Evolutionary conservation across 805 yeast species (phyloP).

Genomic region (Pichia nanzhaoensis): DNA sequence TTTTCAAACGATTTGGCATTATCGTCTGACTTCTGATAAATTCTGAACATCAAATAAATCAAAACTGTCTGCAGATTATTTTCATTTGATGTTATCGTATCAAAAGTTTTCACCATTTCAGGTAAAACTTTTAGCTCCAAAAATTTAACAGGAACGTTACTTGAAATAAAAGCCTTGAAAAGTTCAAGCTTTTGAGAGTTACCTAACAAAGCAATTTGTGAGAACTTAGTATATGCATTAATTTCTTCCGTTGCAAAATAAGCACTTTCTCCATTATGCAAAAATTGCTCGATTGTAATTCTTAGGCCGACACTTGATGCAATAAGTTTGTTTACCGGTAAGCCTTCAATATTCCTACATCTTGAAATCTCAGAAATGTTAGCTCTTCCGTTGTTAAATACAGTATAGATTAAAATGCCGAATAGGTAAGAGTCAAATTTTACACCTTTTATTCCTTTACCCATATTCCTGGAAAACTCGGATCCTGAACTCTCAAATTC

Average conservation of each 20-base stretch:
- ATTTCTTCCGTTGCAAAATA: conserved; percentile 44
- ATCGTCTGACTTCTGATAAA: conserved; percentile 24
- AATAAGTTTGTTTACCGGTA: conserved; percentile 41
- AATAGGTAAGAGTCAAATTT: conserved; percentile 61
- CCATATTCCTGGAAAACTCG: conserved; percentile 27
- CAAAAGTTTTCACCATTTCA: conserved; percentile 47
- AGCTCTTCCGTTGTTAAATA: conserved; percentile 33
- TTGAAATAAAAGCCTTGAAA: conserved; percentile 33
- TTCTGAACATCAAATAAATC: conserved; percentile 36
- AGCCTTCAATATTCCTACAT: conserved; percentile 14
- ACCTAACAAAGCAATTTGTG: conserved; percentile 47
- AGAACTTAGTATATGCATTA: conserved; percentile 43
- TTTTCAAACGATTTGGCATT: conserved; percentile 29
- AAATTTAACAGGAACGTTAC: conserved; percentile 39
- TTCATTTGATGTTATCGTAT: conserved; percentile 17
- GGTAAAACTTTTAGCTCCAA: conserved; percentile 64
- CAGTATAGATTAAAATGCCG: conserved; percentile 46
- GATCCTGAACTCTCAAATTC: conserved; percentile 44
- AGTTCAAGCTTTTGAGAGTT: conserved; percentile 47
- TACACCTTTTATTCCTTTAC: conserved; percentile 26
- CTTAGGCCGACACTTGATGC: conserved; percentile 34
- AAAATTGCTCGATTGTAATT: conserved; percentile 33
- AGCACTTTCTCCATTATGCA: conserved; percentile 25
- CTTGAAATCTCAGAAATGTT: conserved; percentile 7
- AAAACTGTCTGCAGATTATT: conserved; percentile 25